These are phyloP conservation scores for Xylaria flabelliformis DNA, from an alignment of 495 filamentous ascomycete species.

Conservation along the genomic window DNA sequence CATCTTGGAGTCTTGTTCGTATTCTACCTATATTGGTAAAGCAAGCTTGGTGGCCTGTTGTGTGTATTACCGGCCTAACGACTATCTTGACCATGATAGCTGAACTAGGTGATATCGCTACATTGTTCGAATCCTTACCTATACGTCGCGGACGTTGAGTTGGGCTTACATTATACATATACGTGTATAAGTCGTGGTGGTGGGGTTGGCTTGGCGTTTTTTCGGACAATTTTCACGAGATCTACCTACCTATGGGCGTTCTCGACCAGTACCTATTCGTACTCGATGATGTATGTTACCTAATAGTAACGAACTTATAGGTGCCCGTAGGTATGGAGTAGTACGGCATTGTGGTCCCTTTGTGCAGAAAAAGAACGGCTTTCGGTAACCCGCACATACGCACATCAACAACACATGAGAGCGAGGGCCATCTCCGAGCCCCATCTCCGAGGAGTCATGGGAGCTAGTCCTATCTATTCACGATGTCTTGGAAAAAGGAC, in stretches of 20 bases:
- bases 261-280: not conserved
- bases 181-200: not conserved
- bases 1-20: not conserved
- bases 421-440: not conserved
- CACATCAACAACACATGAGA: not conserved
- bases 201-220: constrained; percentile 9
- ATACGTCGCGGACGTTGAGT: not conserved
- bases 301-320: not conserved
- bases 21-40: not conserved
- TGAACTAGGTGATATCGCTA: no score
- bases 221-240: constrained; percentile 10
- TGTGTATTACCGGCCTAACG: no score
- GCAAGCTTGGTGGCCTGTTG: not conserved
- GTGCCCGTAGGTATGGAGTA: not conserved
- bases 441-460: not conserved
- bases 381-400: not conserved
- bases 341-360: constrained; percentile 5
- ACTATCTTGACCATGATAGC: no score
- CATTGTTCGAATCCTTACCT: not conserved
- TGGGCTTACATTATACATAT: no score
- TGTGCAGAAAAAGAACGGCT: constrained; percentile 5
- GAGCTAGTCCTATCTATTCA: constrained; percentile 1
- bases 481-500: not conserved
- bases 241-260: not conserved
- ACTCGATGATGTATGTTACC: constrained; percentile 16